Conservation (phyloP, 108 stramenopile species). For the Seminavis robusta region DNA sequence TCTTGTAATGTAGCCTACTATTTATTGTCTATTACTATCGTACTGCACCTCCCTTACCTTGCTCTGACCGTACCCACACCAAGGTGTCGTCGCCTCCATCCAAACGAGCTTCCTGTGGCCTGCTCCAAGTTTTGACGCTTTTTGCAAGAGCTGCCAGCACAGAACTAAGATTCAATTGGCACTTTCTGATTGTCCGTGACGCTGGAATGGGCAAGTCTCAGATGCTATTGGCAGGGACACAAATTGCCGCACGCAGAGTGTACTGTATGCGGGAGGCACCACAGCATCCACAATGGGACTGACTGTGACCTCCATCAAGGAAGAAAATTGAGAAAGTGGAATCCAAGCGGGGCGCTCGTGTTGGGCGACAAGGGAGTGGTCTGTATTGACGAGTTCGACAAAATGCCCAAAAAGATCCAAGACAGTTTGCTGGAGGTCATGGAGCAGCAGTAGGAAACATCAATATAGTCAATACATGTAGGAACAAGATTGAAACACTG, state of each 20-base stretch:
- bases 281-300: constrained; percentile 91
- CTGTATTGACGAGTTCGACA: constrained; percentile 99
- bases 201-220: constrained; percentile 94
- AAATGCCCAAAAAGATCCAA: constrained; percentile 86
- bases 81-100: no score
- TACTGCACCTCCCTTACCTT: no score
- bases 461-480: no score
- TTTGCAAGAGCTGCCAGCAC: no score
- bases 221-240: constrained; percentile 90
- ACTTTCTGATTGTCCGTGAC: constrained; percentile 82
- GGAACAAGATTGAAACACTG: no score
- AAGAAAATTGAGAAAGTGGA: constrained; percentile 86
- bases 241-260: constrained; percentile 91
- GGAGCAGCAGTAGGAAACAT: constrained; percentile 99
- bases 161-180: constrained; percentile 80
- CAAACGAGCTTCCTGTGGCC: no score
- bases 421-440: constrained; percentile 96
- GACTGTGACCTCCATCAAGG: constrained; percentile 90
- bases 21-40: no score
- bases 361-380: constrained; percentile 95
- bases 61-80: no score
- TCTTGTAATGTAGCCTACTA: no score
- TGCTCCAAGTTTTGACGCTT: no score
- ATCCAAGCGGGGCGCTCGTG: constrained; percentile 98
- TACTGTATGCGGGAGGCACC: constrained; percentile 98